Conservation (phyloP, 257 asterid species). For the Hygrophila difformis region DNA sequence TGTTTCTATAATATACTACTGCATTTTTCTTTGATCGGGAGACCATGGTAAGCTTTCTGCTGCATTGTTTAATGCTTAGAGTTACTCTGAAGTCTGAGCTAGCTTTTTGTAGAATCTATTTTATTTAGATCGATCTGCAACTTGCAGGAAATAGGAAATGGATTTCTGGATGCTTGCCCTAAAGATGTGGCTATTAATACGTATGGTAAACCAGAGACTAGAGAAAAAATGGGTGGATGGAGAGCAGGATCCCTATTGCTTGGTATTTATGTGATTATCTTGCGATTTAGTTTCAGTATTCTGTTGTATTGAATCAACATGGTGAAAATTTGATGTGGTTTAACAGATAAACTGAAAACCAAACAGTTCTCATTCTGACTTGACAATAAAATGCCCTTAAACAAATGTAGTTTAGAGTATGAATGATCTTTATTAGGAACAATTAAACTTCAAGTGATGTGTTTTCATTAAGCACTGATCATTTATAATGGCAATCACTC, state of each 20-base stretch:
- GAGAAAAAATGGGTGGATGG: constrained; percentile 74
- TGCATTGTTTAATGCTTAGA: no score
- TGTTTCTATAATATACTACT: constrained; percentile 17
- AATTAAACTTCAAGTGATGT: no score
- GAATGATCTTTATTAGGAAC: no score
- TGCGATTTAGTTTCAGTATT: neutral
- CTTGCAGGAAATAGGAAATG: constrained; percentile 51
- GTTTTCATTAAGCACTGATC: no score
- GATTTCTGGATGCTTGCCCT: constrained; percentile 33
- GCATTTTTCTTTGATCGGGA: constrained; percentile 4
- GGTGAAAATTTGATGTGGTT: neutral
- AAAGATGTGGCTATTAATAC: constrained; percentile 54
- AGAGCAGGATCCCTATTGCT: constrained; percentile 56
- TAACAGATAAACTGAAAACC: neutral
- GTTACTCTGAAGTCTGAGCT: no score
- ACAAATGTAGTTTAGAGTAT: no score
- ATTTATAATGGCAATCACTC: neutral
- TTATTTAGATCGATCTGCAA: constrained; percentile 11
- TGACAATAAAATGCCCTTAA: neutral
- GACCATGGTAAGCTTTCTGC: constrained; percentile 26
- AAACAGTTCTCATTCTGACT: neutral
- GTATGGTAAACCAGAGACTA: constrained; percentile 50
- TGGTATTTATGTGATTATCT: constrained; percentile 26
- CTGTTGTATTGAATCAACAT: constrained; percentile 1
- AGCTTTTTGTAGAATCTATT: neutral